Percentiles rank a stretch among this genome's conserved stretches.
Evolutionary conservation across 768 basidiomycete species (phyloP).

Genomic region (Mycena olivaceomarginata): DNA sequence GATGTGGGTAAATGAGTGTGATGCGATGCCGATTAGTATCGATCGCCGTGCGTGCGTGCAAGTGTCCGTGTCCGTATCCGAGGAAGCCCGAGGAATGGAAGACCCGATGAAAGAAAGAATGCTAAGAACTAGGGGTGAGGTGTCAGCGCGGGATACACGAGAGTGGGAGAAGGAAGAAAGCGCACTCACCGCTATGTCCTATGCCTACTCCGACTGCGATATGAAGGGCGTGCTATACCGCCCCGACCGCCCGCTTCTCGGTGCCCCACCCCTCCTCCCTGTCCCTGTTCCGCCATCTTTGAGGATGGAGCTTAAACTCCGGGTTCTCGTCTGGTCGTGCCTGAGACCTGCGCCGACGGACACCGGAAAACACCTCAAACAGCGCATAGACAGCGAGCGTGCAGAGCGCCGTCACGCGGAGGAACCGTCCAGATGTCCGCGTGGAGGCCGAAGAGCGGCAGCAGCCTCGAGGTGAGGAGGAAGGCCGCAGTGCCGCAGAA

Average conservation of each 20-base stretch:
- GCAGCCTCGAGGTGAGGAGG: conserved; percentile 31
- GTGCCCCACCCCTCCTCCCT: not conserved
- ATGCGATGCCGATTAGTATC: too few relatives aligned
- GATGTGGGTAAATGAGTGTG: too few relatives aligned
- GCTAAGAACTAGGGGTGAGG: too few relatives aligned
- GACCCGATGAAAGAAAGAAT: too few relatives aligned
- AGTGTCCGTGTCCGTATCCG: too few relatives aligned
- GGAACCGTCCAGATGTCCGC: not conserved
- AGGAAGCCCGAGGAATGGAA: too few relatives aligned
- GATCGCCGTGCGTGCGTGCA: too few relatives aligned
- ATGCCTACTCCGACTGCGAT: too few relatives aligned
- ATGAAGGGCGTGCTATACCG: too few relatives aligned
- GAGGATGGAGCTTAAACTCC: conserved; percentile 18
- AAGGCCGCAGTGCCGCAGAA: conserved; percentile 26
- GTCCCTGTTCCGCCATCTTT: not conserved
- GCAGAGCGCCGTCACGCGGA: conserved; percentile 25
- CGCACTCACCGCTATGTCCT: not conserved
- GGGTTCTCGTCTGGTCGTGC: conserved; percentile 2
- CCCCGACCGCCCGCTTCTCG: not conserved
- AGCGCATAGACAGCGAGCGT: conserved; percentile 24
- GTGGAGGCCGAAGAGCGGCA: conserved; percentile 34
- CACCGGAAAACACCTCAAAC: not conserved
- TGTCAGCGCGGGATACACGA: too few relatives aligned
- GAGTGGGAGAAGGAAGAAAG: not conserved
- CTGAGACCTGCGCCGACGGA: too few relatives aligned